Evolutionary conservation across 495 filamentous ascomycete genomes (phyloP).

Genomic region (Penicillium nucicola): DNA sequence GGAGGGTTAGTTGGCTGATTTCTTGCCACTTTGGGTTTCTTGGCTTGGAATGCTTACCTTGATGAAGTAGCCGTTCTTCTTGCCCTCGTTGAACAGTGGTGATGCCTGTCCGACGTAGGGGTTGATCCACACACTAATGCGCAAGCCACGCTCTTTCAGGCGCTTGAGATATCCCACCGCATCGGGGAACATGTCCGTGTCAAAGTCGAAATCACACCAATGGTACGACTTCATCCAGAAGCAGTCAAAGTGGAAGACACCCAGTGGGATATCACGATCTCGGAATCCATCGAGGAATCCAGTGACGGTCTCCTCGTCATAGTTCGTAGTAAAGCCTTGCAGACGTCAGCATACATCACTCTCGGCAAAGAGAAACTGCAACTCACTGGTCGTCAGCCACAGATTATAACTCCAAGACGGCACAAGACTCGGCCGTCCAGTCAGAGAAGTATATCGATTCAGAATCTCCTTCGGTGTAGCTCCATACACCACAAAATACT

Average conservation of each 20-base stretch:
- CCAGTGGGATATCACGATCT: conserved; percentile 59
- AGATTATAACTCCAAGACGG: conserved; percentile 70
- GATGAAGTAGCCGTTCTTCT: conserved; percentile 63
- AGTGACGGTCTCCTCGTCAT: conserved; percentile 64
- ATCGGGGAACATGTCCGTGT: conserved; percentile 65
- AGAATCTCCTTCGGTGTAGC: conserved; percentile 65
- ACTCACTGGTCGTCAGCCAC: conserved; percentile 61
- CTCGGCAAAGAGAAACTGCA: neutral
- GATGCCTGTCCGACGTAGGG: conserved; percentile 68
- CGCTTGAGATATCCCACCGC: conserved; percentile 59
- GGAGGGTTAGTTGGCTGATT: neutral
- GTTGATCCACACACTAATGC: conserved; percentile 71
- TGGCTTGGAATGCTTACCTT: conserved; percentile 33
- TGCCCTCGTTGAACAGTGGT: conserved; percentile 61
- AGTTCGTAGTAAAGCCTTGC: conserved; percentile 61
- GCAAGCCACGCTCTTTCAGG: conserved; percentile 59
- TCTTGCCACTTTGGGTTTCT: neutral
- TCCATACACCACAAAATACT: conserved; percentile 64
- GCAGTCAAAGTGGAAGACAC: conserved; percentile 70
- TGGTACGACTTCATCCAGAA: conserved; percentile 67
- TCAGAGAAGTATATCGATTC: conserved; percentile 58
- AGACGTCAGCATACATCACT: neutral
- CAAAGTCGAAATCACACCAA: conserved; percentile 74
- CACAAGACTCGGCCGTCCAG: conserved; percentile 55
- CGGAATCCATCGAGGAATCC: conserved; percentile 67